Evolutionary conservation across 495 filamentous ascomycete species (phyloP), one percentile per base, ranked within the genome.

Genomic region (Penicillium cinerascens): DNA sequence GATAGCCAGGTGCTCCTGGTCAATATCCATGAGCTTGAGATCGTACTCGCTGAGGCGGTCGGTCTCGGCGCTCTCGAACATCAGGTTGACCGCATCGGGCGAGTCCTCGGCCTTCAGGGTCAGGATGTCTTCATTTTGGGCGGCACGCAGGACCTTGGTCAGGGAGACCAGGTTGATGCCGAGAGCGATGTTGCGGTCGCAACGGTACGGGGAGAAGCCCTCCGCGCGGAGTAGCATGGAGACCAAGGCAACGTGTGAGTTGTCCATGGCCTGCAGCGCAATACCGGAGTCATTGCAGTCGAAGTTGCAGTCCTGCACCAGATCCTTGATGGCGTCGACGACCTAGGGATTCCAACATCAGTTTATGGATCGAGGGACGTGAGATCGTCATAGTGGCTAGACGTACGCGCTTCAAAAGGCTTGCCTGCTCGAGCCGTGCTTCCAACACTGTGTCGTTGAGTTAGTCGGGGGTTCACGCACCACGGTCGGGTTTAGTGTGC

Each of bases 211-310:
- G 4, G 88, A 90, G 81, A 99, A 99, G 54, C 84, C 84, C 64
- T 97, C 93, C 29, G 91, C 86, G 75, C 92, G 92, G 67, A 99
- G 87, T 79, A 95, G 82, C 95, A 99, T 97, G 51, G 93, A 95
- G 35, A 98, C 93, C 42, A 99, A 88, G 45, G 93, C 93, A 68
- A 99, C 93, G 77, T 99, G 93, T 51, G 92, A 96, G 81, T 96
- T 99, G 78, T 99, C 93, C 95, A 99, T 99, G 61, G 93, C 93
- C 76, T 99, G 93, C 25, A 99, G 87, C 46, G 91, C 91, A 70
- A 99, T 92, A 45, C 93, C 93, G 56, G 89, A 89, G 82, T 99
- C 93, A 87, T 97, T 99, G 87, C 95, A 99, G 78, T 99, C 93
- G 76, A 99, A 99, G 77, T 99, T 99, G 83, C 95, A 97, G 77